Base-by-base conservation (phyloP, 116 monocot species). In the Papilionanthe hybrid region DNA sequence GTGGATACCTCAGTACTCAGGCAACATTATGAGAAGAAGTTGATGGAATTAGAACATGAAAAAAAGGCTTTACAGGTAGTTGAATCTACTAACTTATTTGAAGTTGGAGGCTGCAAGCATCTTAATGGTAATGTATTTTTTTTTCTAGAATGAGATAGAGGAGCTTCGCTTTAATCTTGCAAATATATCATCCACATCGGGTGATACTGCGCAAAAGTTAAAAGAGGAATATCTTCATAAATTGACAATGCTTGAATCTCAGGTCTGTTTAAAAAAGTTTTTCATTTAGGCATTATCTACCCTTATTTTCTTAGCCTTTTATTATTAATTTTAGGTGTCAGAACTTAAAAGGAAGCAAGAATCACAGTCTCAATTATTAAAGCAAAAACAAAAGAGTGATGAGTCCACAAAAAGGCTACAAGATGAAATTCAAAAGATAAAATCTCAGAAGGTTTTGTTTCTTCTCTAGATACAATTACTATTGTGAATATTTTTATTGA, bases 271-370 rank as follows among this genome's bases (percentile, higher is more conserved):
- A 30, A 23, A 13, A 72, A 2, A 28, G 37, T 11, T 20, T 57
- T 44, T 50, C 9, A 45, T 47, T 9, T 30, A 67, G 22, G 49
- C 66, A 69, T 71, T 30, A 45, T 79, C 44, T 17, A 7, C 42
- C 53, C 29, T 27, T 69, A 25, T 4, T 50, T 30, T 15, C 49
- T 28, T 0, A 10, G 55, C 19, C 7, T 22, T 71, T 76, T 30
- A 6, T 27, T 11, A 37, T 37, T 72, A 6, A 58, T 42, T 80
- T 15, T 22, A 98, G 98, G 98, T 98, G 4, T 83, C 91, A 11
- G 94, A 94, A 43, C 81, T 98, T 77, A 98, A 98, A 75, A 98
- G 85, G 79, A 98, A 98, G 78, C 98, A 98, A 75, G 98, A 98
- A 44, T 85, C 94, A 56, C 94, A 98, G 63, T 84, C 92, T 75